Evolutionary conservation across 345 rosid genomes (phyloP).

Genomic region (Linum lewisii): DNA sequence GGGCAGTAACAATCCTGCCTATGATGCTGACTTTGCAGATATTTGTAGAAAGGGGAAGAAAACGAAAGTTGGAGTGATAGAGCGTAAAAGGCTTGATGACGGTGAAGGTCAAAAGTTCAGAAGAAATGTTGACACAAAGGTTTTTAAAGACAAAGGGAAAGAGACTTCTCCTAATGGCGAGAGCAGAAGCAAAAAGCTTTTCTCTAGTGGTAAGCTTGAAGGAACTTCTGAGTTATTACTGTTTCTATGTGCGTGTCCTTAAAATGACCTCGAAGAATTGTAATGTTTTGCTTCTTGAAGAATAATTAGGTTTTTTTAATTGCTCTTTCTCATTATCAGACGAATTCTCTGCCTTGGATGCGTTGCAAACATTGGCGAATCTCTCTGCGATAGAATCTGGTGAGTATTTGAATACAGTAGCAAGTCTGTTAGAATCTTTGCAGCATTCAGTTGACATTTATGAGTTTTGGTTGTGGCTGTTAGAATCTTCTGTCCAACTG

Average conservation of each 20-base stretch:
- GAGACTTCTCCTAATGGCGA: conserved; percentile 28
- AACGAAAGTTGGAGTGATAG: conserved; percentile 19
- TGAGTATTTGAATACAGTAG: conserved; percentile 6
- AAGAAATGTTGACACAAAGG: conserved; percentile 30
- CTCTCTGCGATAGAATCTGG: conserved; percentile 22
- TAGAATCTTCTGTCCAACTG: conserved; percentile 64
- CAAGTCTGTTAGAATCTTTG: not conserved
- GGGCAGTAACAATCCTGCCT: conserved; percentile 26
- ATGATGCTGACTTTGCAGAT: conserved; percentile 47
- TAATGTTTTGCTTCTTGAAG: not conserved
- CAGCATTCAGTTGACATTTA: not conserved
- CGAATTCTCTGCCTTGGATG: conserved; percentile 18
- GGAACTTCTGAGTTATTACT: not conserved
- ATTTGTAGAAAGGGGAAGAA: conserved; percentile 50
- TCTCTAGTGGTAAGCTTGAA: conserved; percentile 15
- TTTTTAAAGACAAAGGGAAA: conserved; percentile 34
- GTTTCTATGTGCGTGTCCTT: not conserved
- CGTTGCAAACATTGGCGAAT: conserved; percentile 21
- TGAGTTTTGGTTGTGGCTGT: conserved; percentile 14
- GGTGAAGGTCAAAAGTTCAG: conserved; percentile 17
- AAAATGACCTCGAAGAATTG: not conserved
- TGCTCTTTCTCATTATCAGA: conserved; percentile 14
- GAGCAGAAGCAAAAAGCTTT: conserved; percentile 23
- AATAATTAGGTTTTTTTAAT: not conserved
- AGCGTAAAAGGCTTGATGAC: conserved; percentile 6